Evolutionary conservation across 495 filamentous ascomycete species (phyloP), one percentile per base, ranked within the genome.

Genomic region (Recurvomyces mirabilis): DNA sequence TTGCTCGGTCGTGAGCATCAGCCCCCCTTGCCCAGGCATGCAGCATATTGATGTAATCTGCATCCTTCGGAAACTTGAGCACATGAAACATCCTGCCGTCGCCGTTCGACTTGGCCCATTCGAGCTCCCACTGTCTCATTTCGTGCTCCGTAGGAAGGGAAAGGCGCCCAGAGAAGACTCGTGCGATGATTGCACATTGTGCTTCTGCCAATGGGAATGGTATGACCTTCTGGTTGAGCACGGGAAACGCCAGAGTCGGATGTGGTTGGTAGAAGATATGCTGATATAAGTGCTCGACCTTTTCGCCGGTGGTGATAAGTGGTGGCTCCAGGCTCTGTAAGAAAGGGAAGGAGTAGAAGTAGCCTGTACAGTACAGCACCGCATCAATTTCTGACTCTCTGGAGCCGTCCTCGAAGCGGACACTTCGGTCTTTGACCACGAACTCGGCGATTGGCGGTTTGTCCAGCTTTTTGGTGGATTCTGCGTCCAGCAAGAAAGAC

Each of bases 191-290:
- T 9, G 84, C 78, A 3, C 75, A 78, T 57, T 94, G 88, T n/a
- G 71, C 74, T 56, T 94, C 84, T 1, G 77, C 67, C 5, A 87
- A 54, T 2, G 82, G 79, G 54, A 94, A 94, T 2, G 89, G 88
- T 19, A 93, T 79, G 10, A 93, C 75, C 48, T 82, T 81, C 48
- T 85, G 80, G 2, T 79, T 75, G 17, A 95, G 64, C 0, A 73
- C 81, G 0, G 81, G 69, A 50, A 94, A 87, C 1, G 77, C 80
- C 3, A 98, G 65, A 0, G 86, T 89, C 3, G 88, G 84, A 38
- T 84, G 73, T 3, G 73, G 63, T 12, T 73, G 78, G 56, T 82
- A 79, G 59, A 94, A 81, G 4, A 94, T 58, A 42, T 95, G 84
- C 46, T 81, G 70, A 48, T 86, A 94, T 2, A 83, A 52, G 30